Evolutionary conservation across 805 yeast species (phyloP).

Genomic region (Kodamaea nitidulidarum): DNA sequence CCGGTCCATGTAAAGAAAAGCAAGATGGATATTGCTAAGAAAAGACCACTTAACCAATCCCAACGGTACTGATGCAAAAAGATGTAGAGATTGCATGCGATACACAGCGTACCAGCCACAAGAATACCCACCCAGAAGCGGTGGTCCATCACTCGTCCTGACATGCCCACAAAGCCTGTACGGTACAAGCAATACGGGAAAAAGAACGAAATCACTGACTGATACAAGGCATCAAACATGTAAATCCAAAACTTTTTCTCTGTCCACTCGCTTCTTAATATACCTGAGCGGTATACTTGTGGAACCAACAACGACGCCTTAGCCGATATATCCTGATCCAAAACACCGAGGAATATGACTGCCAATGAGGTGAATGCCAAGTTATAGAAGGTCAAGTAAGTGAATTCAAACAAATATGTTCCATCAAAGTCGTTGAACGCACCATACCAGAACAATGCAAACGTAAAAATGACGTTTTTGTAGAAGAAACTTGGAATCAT

Average conservation of each 20-base stretch:
- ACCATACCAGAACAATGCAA: constrained; percentile 76
- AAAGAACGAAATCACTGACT: constrained; percentile 64
- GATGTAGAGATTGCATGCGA: constrained; percentile 63
- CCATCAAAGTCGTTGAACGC: constrained; percentile 68
- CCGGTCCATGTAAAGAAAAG: constrained; percentile 75
- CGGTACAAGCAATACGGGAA: constrained; percentile 59
- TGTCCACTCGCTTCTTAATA: constrained; percentile 60
- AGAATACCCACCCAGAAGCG: constrained; percentile 69
- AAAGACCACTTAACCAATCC: constrained; percentile 65
- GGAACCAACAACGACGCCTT: constrained; percentile 64
- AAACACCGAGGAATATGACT: constrained; percentile 64
- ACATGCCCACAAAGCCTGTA: constrained; percentile 37
- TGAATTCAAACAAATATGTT: constrained; percentile 70
- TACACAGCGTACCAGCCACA: constrained; percentile 56
- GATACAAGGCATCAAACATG: constrained; percentile 68
- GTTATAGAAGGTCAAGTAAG: constrained; percentile 74
- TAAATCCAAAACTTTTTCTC: constrained; percentile 55
- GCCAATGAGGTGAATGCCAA: constrained; percentile 80
- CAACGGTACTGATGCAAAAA: constrained; percentile 67
- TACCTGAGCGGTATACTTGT: constrained; percentile 65
- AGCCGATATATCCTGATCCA: constrained; percentile 74
- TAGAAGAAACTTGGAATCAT: constrained; percentile 78
- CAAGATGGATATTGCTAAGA: constrained; percentile 51
- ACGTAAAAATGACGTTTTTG: constrained; percentile 69
- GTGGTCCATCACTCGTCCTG: constrained; percentile 60